phyloP scores from a whole-genome alignment of 2,329 filamentous ascomycete genomes.

The Geosmithia flava region DNA sequence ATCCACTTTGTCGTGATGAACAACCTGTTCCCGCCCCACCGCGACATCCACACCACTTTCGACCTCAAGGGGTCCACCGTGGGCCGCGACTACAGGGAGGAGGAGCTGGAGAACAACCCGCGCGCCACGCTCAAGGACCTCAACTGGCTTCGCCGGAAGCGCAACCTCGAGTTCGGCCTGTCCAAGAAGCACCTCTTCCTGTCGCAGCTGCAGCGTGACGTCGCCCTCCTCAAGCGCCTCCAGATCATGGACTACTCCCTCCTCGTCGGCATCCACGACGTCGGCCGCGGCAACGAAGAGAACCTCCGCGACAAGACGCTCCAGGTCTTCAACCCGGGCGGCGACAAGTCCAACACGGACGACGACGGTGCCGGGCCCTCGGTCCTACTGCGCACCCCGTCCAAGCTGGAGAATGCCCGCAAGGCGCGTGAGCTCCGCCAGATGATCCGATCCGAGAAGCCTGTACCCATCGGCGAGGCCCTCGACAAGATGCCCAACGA shows the following conservation, averaged over 20 bases:
- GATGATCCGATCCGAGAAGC: constrained; percentile 85
- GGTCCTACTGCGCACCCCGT: constrained; percentile 76
- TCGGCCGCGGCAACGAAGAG: constrained; percentile 85
- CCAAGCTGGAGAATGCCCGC: constrained; percentile 79
- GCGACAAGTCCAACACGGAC: constrained; percentile 39
- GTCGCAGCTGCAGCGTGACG: constrained; percentile 78
- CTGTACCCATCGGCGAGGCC: constrained; percentile 80
- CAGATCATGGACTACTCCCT: constrained; percentile 99
- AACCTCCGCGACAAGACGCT: constrained; percentile 83
- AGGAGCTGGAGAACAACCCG: constrained; percentile 77
- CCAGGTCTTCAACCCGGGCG: constrained; percentile 85
- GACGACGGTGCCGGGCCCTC: constrained; percentile 40
- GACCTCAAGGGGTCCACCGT: constrained; percentile 95
- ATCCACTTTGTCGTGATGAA: constrained; percentile 99
- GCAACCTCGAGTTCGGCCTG: constrained; percentile 78
- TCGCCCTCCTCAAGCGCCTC: constrained; percentile 71
- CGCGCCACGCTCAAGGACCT: constrained; percentile 90
- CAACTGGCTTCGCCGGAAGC: constrained; percentile 83
- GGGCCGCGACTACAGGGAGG: constrained; percentile 81
- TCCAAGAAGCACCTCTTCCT: constrained; percentile 82
- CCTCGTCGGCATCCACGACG: constrained; percentile 85
- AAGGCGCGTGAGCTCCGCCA: constrained; percentile 86
- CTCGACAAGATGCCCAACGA: constrained; percentile 83
- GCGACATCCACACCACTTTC: constrained; percentile 94
- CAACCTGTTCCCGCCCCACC: constrained; percentile 93